Base-by-base conservation (phyloP, 495 filamentous ascomycete species). In the Xylaria curta region DNA sequence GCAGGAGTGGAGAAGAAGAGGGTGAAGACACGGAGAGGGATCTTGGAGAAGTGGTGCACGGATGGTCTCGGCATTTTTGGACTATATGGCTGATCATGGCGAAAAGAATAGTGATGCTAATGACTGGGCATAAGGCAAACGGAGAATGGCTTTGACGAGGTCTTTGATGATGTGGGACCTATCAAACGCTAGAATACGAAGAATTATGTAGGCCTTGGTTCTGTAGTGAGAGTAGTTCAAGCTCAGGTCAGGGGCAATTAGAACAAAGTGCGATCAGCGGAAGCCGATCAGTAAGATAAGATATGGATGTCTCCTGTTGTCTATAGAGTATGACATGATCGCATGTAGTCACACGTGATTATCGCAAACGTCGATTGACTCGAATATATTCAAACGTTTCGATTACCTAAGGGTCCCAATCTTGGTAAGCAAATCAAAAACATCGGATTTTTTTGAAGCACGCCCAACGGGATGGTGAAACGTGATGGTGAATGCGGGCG, bases 401-500 rank as follows among this genome's bases (percentile, higher is more conserved):
- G 19, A 21, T 40, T 40, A 33, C 63, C 17, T 36, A 9, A 24
- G 21, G 38, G 28, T 31, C 28, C 28, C 3, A 3, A 15, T 13
- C 19, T 38, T 38, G 56, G 5, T 21, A 60, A 60, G 56, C 36
- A 38, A 38, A 3, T 38, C 3, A 31, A 60, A 66, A 66, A 66
- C 63, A 66, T 66, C 63, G 63, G 63, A 56, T 26, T 53, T 53
- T 38, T 28, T 12, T 67, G 47, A 67, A n/a, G 42, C 64, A 40
- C 6, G 15, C 28, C 63, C 17, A 7, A 40, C 26, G 24, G 3
- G 46, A 67, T 60, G 56, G 33, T 67, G 64, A 67, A 67, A 67
- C 64, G 33, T 21, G 33, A 67, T 12, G 49, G 47, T 15, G 38
- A 2, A 47, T 44, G 46, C 36, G 46, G 38, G 24, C 19, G 64